These are phyloP conservation scores for Spencermartinsiella europaea DNA, from an alignment of 805 yeast species.

Conservation along the genomic window DNA sequence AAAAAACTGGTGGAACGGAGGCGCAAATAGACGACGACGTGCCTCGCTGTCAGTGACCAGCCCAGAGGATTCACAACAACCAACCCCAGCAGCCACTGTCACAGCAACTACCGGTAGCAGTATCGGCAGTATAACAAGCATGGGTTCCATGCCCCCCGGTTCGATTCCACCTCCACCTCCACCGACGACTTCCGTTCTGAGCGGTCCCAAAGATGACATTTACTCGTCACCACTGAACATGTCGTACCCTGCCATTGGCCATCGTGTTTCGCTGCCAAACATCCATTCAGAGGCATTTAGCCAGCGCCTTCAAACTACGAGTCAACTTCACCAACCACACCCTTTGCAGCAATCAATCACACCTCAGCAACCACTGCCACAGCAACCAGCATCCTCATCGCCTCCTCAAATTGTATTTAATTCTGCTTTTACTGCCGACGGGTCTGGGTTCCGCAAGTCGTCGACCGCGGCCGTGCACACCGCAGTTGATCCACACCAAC, in stretches of 20 bases:
- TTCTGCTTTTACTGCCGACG: constrained; percentile 23
- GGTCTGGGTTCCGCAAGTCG: constrained; percentile 24
- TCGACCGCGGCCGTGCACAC: constrained; percentile 15
- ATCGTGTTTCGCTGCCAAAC: constrained; percentile 24
- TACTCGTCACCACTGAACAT: constrained; percentile 3
- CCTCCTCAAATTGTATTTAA: constrained; percentile 19
- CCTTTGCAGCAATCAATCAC: constrained; percentile 6
- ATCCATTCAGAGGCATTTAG: constrained; percentile 17
- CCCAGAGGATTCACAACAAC: neutral
- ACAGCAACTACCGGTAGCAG: constrained; percentile 2
- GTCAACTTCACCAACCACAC: constrained; percentile 10
- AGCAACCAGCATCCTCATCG: constrained; percentile 1
- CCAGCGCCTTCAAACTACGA: constrained; percentile 7
- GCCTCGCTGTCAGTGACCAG: constrained; percentile 20
- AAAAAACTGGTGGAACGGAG: constrained; percentile 96
- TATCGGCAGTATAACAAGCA: neutral
- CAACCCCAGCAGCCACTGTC: constrained; percentile 1
- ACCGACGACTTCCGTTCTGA: neutral
- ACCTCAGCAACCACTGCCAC: constrained; percentile 4
- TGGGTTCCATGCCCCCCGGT: constrained; percentile 7
- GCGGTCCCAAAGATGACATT: neutral
- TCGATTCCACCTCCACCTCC: constrained; percentile 3
- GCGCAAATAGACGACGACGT: constrained; percentile 71
- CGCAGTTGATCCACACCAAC: constrained; percentile 39
- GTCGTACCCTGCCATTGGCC: constrained; percentile 18